Conservation (phyloP, 441 rosid species). For the Euphorbia celastroides region DNA sequence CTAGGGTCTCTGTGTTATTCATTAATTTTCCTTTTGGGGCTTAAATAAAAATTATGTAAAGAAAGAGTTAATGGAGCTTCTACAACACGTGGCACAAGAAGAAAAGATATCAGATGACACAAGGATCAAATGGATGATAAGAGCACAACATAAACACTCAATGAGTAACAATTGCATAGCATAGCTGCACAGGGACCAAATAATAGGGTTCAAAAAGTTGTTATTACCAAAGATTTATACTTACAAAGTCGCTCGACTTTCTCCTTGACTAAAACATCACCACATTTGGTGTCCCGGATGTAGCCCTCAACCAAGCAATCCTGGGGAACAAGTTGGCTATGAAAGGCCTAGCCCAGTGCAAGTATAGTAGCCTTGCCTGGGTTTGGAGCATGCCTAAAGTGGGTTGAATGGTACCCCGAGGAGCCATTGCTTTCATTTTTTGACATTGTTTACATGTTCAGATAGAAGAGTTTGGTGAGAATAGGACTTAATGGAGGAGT, state of each 20-base stretch:
- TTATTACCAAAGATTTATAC: too few relatives aligned
- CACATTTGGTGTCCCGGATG: conserved; percentile 76
- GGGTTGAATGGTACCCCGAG: conserved; percentile 14
- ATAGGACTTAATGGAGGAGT: conserved; percentile 14
- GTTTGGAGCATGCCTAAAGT: conserved; percentile 41
- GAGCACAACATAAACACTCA: too few relatives aligned
- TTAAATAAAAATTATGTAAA: too few relatives aligned
- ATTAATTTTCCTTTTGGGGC: too few relatives aligned
- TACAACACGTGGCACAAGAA: too few relatives aligned
- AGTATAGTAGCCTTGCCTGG: conserved; percentile 78
- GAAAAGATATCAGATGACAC: too few relatives aligned
- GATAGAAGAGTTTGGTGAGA: conserved; percentile 16
- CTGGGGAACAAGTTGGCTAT: conserved; percentile 71
- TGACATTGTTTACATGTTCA: conserved; percentile 35
- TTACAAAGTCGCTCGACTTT: conserved; percentile 83
- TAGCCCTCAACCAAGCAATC: conserved; percentile 84
- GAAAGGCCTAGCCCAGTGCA: conserved; percentile 89
- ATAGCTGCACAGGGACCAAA: too few relatives aligned
- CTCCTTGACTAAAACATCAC: conserved; percentile 58
- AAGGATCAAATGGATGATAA: too few relatives aligned
- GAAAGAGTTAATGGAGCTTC: too few relatives aligned
- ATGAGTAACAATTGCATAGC: too few relatives aligned
- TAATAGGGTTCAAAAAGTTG: too few relatives aligned
- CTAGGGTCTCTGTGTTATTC: too few relatives aligned
- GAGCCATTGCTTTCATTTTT: conserved; percentile 24